Base-by-base conservation (phyloP, 495 filamentous ascomycete species). In the Barbatosphaeria neglecta region DNA sequence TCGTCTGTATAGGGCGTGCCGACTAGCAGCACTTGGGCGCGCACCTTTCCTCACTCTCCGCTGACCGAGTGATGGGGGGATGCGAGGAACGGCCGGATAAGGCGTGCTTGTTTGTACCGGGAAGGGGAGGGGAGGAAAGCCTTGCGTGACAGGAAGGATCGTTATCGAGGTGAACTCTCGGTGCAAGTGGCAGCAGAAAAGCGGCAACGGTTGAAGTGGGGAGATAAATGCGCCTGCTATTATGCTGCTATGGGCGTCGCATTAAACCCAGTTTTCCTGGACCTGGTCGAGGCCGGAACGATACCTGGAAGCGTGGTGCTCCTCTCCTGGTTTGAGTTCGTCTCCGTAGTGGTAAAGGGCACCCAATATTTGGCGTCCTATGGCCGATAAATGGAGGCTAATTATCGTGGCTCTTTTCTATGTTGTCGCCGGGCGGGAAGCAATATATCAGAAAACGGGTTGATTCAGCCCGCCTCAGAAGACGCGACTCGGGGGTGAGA, bases 381-480 rank as follows among this genome's bases (percentile, higher is more conserved):
- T 22, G 10, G 31, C 13, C 9, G 31, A 35, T 4, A 11, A 41
- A 41, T 24, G 20, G 39, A 41, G 39, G 39, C 39, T 41, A 41
- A 41, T 41, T 41, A 41, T 41, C 39, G 39, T 23, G 19, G 39
- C 20, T 23, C 18, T n/a, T 41, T 41, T 23, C 17, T 13, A 31
- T 31, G 9, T 19, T 13, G 22, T 41, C n/a, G 38, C 38, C 22
- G 22, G 18, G 38, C 38, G 38, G 22, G 22, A 18, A 22, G 39
- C 39, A 41, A 41, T 41, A 41, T 41, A 41, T 41, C 39, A 41
- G 39, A 41, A 41, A 41, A 41, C 39, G 39, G 39, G 39, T 41
- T 41, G 39, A 4, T 23, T 23, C 20, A 23, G 20, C 39, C 39
- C 31, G 31, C 31, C 31, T 35, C 31, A n/a, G 13, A n/a, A 15